Base-by-base conservation (phyloP, 768 basidiomycete genomes). In the Lactarius pseudohatsudake region DNA sequence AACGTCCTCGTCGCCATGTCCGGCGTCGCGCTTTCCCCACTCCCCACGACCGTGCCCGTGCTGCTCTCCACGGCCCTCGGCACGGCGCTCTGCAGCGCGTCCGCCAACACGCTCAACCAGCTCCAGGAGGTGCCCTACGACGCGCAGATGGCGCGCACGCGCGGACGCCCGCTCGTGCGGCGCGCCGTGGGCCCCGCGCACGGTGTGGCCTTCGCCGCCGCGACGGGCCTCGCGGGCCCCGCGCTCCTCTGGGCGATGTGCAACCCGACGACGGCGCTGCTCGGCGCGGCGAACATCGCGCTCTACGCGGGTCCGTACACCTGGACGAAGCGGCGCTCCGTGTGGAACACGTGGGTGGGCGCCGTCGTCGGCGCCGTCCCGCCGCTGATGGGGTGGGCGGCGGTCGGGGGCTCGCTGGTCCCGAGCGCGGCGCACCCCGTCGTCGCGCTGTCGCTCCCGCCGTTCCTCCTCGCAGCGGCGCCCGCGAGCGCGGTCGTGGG, bases 311-410 rank as follows among this genome's bases (percentile, higher is more conserved):
- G 91, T 0, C 76, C 89, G 36, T 99, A 99, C 77, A 99, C 97
- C 0, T 91, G 89, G 80, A 81, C 95, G 79, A 98, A 99, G 76
- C 84, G 97, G 20, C 87, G 85, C 72, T 86, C 84, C 65, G 80
- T 90, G 6, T 80, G 80, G 70, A 99, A 97, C 75, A 99, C 96
- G 2, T 98, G 96, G 96, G 86, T 96, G 20, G 96, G 96, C 11
- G 83, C 94, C 0, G 81, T 98, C 26, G 96, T 99, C 3, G 97
- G 97, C 38, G 95, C 82, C 0, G 81, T 98, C 5, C 97, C 97
- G 7, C 95, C 96, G 2, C 78, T 99, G 59, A 98, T 99, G 91
- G 97, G 97, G 50, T 99, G 97, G 97, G 88, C 96, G 8, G 97
- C 97, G 1, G 92, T 91, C 65, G 96, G 95, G 1, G 93, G 91